Percentiles rank a stretch among this genome's conserved stretches.
phyloP scores from a whole-genome alignment of 2,329 filamentous ascomycete genomes.

The Aureobasidium sp. region DNA sequence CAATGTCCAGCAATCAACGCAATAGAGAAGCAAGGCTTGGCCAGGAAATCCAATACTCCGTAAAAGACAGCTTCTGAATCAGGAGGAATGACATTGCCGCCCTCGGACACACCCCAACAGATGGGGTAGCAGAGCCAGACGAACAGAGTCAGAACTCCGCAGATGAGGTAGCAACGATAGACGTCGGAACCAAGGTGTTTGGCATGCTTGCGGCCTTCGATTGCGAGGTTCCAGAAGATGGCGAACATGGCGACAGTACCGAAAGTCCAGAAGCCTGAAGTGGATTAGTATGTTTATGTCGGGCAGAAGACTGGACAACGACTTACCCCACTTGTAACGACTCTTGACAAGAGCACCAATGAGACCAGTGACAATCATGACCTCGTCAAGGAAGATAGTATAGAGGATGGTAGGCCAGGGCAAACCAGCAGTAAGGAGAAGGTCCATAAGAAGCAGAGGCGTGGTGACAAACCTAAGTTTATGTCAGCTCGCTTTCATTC shows the following conservation, averaged over 20 bases:
- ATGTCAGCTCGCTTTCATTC: not conserved
- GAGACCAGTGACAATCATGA: constrained; percentile 57
- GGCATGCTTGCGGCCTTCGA: constrained; percentile 48
- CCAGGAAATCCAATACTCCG: constrained; percentile 54
- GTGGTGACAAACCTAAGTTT: constrained; percentile 44
- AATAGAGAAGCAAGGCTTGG: constrained; percentile 54
- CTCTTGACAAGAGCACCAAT: constrained; percentile 54
- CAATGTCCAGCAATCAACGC: constrained; percentile 53
- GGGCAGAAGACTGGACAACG: constrained; percentile 27
- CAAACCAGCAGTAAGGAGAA: constrained; percentile 54
- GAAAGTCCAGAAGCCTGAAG: constrained; percentile 26
- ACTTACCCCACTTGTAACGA: constrained; percentile 60
- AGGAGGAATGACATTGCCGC: constrained; percentile 55
- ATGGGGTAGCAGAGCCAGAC: constrained; percentile 57
- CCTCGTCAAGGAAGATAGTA: constrained; percentile 51
- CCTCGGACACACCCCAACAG: constrained; percentile 53
- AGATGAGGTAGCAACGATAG: constrained; percentile 42
- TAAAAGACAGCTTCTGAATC: constrained; percentile 61
- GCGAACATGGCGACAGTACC: constrained; percentile 45
- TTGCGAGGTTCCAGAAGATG: constrained; percentile 52
- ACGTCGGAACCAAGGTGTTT: constrained; percentile 45
- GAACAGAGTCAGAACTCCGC: constrained; percentile 46
- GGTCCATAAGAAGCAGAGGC: constrained; percentile 51
- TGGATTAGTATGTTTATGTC: constrained; percentile 21
- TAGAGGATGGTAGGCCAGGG: constrained; percentile 56